phyloP scores from a whole-genome alignment of 2,329 filamentous ascomycete species.

The Scedosporium minutisporum region DNA sequence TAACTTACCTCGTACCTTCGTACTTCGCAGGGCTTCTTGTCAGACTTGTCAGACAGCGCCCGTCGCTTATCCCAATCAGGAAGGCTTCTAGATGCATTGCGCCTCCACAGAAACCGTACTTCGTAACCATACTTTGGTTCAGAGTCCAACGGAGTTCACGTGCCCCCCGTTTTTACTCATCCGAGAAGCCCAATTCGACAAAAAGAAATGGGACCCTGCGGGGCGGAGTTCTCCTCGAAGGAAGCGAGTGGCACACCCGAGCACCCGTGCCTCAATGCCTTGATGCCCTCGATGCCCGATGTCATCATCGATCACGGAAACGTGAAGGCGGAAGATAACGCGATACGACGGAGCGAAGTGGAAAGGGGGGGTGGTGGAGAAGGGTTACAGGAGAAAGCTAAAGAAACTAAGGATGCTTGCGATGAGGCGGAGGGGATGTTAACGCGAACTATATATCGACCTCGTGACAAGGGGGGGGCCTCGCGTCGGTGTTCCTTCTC shows the following conservation, averaged over 20 bases:
- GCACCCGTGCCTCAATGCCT: too few relatives aligned
- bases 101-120: neutral
- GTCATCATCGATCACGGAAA: neutral
- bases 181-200: neutral
- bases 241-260: neutral
- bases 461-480: neutral
- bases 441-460: neutral
- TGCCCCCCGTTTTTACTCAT: neutral
- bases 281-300: too few relatives aligned
- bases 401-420: neutral
- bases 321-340: neutral
- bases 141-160: neutral
- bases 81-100: conserved; percentile 2
- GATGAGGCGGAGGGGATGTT: neutral
- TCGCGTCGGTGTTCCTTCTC: too few relatives aligned
- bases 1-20: neutral
- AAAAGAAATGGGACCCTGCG: neutral
- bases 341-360: neutral
- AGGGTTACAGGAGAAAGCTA: neutral
- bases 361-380: neutral
- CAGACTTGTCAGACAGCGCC: neutral
- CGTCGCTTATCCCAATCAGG: neutral
- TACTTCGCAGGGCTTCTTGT: neutral
- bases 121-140: neutral
- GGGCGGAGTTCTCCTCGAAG: neutral